phyloP scores from a whole-genome alignment of 108 stramenopile species.

The Cylindrotheca fusiformis region DNA sequence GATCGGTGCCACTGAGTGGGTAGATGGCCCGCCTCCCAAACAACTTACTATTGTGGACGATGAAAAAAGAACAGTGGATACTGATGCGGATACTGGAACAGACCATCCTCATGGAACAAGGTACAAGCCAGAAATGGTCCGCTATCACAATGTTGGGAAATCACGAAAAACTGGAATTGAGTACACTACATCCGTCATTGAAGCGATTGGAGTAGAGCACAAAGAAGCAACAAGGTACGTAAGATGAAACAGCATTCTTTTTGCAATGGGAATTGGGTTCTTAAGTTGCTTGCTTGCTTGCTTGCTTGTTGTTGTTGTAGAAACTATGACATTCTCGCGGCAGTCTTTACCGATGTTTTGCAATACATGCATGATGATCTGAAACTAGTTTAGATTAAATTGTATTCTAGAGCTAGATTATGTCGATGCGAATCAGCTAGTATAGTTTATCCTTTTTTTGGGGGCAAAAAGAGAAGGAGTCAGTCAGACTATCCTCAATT shows the following conservation, averaged over 20 bases:
- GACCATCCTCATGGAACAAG: constrained; percentile 82
- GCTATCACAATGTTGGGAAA: constrained; percentile 63
- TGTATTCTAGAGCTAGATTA: background rate
- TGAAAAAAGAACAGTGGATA: constrained; percentile 28
- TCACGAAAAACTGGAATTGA: constrained; percentile 76
- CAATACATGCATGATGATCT: constrained; percentile 78
- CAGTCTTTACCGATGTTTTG: constrained; percentile 79
- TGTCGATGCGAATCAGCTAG: no score
- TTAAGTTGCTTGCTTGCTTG: no score
- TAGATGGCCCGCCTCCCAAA: constrained; percentile 58
- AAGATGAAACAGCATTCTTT: no score
- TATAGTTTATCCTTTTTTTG: no score
- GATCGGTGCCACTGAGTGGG: constrained; percentile 73
- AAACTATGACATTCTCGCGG: constrained; percentile 87
- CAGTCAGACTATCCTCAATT: no score
- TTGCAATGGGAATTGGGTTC: no score
- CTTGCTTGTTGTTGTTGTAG: constrained; percentile 18
- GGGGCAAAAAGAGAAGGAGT: no score
- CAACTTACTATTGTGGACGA: constrained; percentile 9
- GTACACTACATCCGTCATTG: constrained; percentile 84
- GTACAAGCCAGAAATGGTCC: constrained; percentile 82
- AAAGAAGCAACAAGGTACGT: constrained; percentile 84
- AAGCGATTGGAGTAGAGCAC: constrained; percentile 87
- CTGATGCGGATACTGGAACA: constrained; percentile 62
- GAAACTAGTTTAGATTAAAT: constrained; percentile 30